A percentile compares a stretch with the other conserved stretches of the same genome.
Conservation (phyloP, 495 filamentous ascomycete species). For the Letharia lupina region DNA sequence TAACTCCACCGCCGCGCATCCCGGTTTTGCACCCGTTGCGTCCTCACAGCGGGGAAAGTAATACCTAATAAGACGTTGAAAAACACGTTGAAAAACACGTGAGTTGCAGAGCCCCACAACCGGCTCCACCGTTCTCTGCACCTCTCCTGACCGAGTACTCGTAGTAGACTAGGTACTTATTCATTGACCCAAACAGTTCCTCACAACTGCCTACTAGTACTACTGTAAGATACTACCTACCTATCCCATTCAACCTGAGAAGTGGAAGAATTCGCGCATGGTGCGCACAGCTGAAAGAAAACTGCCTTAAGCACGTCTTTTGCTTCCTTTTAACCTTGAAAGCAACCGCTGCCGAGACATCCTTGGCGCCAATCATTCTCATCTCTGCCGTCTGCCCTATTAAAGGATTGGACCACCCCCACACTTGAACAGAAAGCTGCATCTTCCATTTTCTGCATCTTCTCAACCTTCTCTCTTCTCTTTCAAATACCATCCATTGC, state of each 20-base stretch:
- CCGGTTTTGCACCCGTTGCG: neutral
- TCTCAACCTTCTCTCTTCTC: neutral
- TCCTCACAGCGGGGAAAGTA: neutral
- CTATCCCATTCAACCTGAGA: too few species aligned
- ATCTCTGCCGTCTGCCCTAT: slow-evolving; percentile 2
- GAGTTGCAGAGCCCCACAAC: slow-evolving; percentile 1
- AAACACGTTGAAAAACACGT: neutral
- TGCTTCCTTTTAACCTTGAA: too few species aligned
- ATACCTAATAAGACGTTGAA: neutral
- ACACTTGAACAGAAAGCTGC: neutral
- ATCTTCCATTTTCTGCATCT: neutral
- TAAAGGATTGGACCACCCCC: slow-evolving; percentile 16
- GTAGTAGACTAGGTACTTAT: too few species aligned
- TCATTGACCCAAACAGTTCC: too few species aligned
- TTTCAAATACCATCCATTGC: slow-evolving; percentile 5
- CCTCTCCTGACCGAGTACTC: neutral
- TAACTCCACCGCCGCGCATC: neutral
- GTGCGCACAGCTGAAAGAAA: too few species aligned
- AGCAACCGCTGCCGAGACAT: neutral
- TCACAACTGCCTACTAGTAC: too few species aligned
- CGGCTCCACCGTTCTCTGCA: neutral
- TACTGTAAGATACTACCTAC: too few species aligned
- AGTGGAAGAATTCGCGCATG: too few species aligned
- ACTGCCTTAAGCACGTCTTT: too few species aligned
- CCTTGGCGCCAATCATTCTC: slow-evolving; percentile 6